phyloP scores from a whole-genome alignment of 805 yeast genomes.

The Lachancea fermentati region DNA sequence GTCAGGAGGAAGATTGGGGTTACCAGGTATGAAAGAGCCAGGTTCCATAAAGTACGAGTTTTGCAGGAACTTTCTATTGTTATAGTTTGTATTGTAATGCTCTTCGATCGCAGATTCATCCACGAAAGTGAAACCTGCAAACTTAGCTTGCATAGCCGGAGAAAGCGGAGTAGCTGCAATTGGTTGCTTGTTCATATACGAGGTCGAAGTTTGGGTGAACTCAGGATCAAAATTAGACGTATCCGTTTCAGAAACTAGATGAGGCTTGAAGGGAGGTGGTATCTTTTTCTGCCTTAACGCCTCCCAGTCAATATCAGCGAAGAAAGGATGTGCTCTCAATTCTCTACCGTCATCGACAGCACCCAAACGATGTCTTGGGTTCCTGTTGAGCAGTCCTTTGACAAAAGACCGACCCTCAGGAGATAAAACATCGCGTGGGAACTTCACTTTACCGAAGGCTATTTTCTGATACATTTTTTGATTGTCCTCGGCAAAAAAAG shows the following conservation, averaged over 20 bases:
- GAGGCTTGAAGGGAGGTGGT: slow-evolving; percentile 97
- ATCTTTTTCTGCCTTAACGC: slow-evolving; percentile 69
- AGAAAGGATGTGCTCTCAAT: slow-evolving; percentile 86
- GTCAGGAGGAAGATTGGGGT: slow-evolving; percentile 74
- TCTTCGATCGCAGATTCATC: slow-evolving; percentile 92
- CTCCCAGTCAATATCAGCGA: slow-evolving; percentile 88
- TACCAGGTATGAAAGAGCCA: slow-evolving; percentile 74
- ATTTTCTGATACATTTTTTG: slow-evolving; percentile 99
- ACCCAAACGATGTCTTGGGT: slow-evolving; percentile 93
- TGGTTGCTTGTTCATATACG: slow-evolving; percentile 62
- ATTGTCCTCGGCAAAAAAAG: slow-evolving; percentile 94
- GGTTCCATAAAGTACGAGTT: slow-evolving; percentile 42
- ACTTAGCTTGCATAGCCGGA: slow-evolving; percentile 93
- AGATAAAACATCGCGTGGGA: slow-evolving; percentile 91
- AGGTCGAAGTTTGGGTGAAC: slow-evolving; percentile 86
- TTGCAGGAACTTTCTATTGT: slow-evolving; percentile 32
- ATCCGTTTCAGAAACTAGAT: slow-evolving; percentile 82
- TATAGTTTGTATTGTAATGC: slow-evolving; percentile 45
- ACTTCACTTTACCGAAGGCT: slow-evolving; percentile 96
- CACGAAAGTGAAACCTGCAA: slow-evolving; percentile 94
- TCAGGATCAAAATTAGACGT: slow-evolving; percentile 98
- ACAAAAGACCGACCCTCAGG: slow-evolving; percentile 94
- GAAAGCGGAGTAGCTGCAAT: slow-evolving; percentile 63
- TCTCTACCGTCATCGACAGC: slow-evolving; percentile 90
- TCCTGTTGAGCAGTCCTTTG: slow-evolving; percentile 89